phyloP scores from a whole-genome alignment of 1,284 basidiomycete species.

The Ustilago bromivora region DNA sequence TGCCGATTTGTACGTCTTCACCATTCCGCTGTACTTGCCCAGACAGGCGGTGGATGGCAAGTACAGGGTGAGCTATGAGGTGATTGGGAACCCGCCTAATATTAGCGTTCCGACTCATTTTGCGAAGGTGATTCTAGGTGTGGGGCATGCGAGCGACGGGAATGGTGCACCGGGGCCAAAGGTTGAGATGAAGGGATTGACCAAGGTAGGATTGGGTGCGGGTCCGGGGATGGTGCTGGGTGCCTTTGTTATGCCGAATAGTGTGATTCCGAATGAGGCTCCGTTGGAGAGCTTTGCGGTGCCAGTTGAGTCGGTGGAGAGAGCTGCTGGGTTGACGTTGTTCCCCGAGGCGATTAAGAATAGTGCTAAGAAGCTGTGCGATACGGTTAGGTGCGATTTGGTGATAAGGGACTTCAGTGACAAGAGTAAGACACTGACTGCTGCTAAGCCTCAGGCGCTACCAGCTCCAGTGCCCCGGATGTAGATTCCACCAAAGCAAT shows the following conservation, averaged over 20 bases:
- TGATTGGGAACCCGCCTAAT: constrained; percentile 91
- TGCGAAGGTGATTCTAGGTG: constrained; percentile 90
- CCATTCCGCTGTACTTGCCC: constrained; percentile 95
- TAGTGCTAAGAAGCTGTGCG: constrained; percentile 86
- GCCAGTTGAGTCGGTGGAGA: constrained; percentile 88
- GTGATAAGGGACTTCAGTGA: constrained; percentile 63
- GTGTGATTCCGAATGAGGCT: constrained; percentile 64
- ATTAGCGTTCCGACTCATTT: constrained; percentile 97
- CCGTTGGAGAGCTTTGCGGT: constrained; percentile 63
- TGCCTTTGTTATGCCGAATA: constrained; percentile 69
- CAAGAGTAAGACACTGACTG: constrained; percentile 44
- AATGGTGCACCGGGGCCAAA: constrained; percentile 25
- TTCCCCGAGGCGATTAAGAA: constrained; percentile 87
- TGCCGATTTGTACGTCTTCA: constrained; percentile 96
- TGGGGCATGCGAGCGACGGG: constrained; percentile 21
- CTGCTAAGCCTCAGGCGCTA: constrained; percentile 20
- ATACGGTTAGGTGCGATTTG: constrained; percentile 61
- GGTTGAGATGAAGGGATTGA: constrained; percentile 27
- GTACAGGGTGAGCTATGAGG: constrained; percentile 87
- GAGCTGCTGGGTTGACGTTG: constrained; percentile 86
- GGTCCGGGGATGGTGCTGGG: constrained; percentile 46
- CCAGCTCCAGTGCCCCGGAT: constrained; percentile 18
- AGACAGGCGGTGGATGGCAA: constrained; percentile 86
- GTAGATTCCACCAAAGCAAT: not conserved
- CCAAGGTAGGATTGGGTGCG: constrained; percentile 31